Conservation (phyloP, 345 rosid species). For the Gossypium bickii region DNA sequence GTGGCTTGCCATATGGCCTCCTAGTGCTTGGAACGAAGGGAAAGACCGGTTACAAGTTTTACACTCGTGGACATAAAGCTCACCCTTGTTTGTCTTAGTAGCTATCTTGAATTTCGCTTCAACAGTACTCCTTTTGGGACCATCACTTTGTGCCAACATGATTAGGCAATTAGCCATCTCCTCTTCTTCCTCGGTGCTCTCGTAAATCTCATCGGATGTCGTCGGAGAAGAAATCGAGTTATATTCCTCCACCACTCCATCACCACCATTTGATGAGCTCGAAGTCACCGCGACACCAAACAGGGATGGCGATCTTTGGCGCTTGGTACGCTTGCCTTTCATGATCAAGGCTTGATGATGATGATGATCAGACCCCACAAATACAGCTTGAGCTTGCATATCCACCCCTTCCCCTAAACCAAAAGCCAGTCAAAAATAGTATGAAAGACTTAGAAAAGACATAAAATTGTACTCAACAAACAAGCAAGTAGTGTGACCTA, state of each 20-base stretch:
- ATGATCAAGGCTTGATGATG: constrained; percentile 33
- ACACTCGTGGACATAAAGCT: constrained; percentile 76
- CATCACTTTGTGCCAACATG: constrained; percentile 68
- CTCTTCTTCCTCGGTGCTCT: constrained; percentile 73
- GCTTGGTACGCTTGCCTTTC: constrained; percentile 82
- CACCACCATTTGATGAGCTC: constrained; percentile 48
- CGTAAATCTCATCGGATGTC: constrained; percentile 27
- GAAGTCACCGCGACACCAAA: constrained; percentile 24
- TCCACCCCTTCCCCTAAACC: not conserved
- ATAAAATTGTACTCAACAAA: constrained; percentile 4
- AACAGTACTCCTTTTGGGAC: constrained; percentile 3
- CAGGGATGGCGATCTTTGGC: constrained; percentile 56
- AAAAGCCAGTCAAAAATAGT: constrained; percentile 1
- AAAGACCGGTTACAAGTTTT: constrained; percentile 82
- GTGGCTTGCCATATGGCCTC: constrained; percentile 97
- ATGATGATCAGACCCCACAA: constrained; percentile 15
- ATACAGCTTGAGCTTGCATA: constrained; percentile 40
- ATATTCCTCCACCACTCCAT: constrained; percentile 24
- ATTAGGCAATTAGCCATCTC: constrained; percentile 90
- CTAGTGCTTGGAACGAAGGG: constrained; percentile 92
- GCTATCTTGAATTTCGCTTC: constrained; percentile 10
- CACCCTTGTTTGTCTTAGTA: constrained; percentile 29
- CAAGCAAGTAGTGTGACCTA: not conserved
- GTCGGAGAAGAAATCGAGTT: constrained; percentile 42
- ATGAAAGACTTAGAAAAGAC: constrained; percentile 15